A percentile compares a stretch with the other conserved stretches of the same genome.
phyloP scores from a whole-genome alignment of 176 grass and related monocot species.

The Oropetium thomaeum region DNA sequence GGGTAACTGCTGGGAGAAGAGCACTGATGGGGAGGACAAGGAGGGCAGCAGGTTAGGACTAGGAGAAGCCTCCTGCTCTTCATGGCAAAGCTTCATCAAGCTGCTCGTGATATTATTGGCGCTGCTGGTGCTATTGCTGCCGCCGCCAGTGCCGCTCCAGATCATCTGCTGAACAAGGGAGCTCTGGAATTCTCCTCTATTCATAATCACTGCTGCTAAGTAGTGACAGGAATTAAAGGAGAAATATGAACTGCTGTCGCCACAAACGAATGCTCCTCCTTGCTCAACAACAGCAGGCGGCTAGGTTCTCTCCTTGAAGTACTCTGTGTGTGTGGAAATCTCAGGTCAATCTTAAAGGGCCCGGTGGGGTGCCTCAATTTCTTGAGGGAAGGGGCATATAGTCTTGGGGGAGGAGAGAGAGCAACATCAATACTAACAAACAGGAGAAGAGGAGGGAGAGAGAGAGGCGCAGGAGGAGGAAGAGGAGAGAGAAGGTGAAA shows the following conservation, averaged over 20 bases:
- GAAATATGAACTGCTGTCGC: neutral
- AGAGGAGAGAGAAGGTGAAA: conserved; percentile 25
- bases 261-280: conserved; percentile 31
- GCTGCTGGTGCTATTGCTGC: conserved; percentile 6
- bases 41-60: conserved; percentile 60
- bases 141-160: conserved; percentile 33
- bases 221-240: neutral
- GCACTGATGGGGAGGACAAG: conserved; percentile 56
- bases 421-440: conserved; percentile 1
- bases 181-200: conserved; percentile 72
- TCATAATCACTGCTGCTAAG: conserved; percentile 50
- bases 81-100: conserved; percentile 57
- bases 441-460: conserved; percentile 21
- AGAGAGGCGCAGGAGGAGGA: neutral
- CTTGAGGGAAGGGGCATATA: conserved; percentile 32
- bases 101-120: conserved; percentile 44
- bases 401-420: conserved; percentile 7
- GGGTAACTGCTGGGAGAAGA: conserved; percentile 53
- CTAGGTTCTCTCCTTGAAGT: conserved; percentile 13
- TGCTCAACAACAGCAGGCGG: neutral
- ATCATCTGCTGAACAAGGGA: conserved; percentile 85
- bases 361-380: conserved; percentile 35
- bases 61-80: conserved; percentile 50
- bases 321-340: conserved; percentile 34
- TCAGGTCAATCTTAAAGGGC: conserved; percentile 49